Evolutionary conservation across 169 alveolate genomes (phyloP), one percentile per base, ranked within the genome.

Genomic region (Hammondia hammondi): DNA sequence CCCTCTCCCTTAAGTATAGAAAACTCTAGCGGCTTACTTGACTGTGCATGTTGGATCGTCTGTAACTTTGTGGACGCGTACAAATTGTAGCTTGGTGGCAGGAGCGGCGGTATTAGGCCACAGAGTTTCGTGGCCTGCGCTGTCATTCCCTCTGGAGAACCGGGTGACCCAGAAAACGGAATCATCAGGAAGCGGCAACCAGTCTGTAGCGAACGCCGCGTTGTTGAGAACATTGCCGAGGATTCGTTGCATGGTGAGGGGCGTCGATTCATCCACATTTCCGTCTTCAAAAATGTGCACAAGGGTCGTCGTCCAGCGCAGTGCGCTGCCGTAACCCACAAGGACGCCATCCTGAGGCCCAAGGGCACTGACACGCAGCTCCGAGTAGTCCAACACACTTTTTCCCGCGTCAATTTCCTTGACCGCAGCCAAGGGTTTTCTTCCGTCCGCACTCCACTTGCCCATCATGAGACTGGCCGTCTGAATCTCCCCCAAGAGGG

Each of bases 161-260:
- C 90, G 90, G 19, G 57, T 45, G 43, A 82, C 45, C 90, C 90
- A 82, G 90, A 43, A 48, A 27, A 82, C 90, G 10, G 70, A 43
- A 5, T 19, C 70, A 29, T 82, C 90, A 12, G 70, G n/a, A 43
- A 29, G 90, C 32, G n/a, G 57, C 4, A 43, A 9, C 90, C 90
- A 82, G 52, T 82, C 90, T 9, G 90, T 82, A 9, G 72, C 7
- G 2, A 46, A 82, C 4, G 90, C 90, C 21, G 39, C 52, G 37
- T 82, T 82, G 32, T 9, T 39, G 57, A 82, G 90, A 43, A n/a
- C 90, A 52, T 37, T 45, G 24, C 57, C 90, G 29, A 82, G 43
- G 90, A 46, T 43, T 6, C 70, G 57, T 39, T 82, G 43, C 10
- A 82, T 21, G 57, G 17, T 17, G 90, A 82, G 24, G 19, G 57